Percentiles rank a stretch among this genome's conserved stretches.
Conservation (phyloP, 2,329 filamentous ascomycete genomes). For the Lachnellula subtilissima region DNA sequence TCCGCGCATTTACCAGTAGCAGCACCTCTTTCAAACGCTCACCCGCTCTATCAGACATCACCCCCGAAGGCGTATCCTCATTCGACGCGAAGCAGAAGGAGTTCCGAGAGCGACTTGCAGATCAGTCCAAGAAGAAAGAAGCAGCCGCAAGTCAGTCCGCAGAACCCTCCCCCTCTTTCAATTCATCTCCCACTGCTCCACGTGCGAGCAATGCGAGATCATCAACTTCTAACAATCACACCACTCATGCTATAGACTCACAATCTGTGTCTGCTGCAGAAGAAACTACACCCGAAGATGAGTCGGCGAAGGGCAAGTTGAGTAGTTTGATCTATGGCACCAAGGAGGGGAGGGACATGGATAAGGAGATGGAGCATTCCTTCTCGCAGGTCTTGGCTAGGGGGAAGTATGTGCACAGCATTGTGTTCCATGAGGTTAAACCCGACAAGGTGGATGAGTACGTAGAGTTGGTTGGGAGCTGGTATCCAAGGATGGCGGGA, state of each 20-base stretch:
- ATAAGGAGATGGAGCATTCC: constrained; percentile 91
- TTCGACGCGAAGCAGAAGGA: constrained; percentile 82
- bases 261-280: constrained; percentile 53
- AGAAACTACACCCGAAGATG: constrained; percentile 46
- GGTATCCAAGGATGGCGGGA: constrained; percentile 87
- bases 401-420: constrained; percentile 97
- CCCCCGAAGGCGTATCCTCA: constrained; percentile 60
- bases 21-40: constrained; percentile 43
- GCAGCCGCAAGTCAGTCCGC: constrained; percentile 84
- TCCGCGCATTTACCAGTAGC: constrained; percentile 34
- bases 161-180: constrained; percentile 35
- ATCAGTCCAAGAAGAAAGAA: constrained; percentile 73
- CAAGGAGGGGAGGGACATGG: constrained; percentile 87
- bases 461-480: constrained; percentile 78
- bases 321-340: constrained; percentile 95
- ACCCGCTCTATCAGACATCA: constrained; percentile 85
- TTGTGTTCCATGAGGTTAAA: constrained; percentile 93
- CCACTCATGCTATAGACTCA: constrained; percentile 53
- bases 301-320: constrained; percentile 68
- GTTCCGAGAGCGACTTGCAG: constrained; percentile 77
- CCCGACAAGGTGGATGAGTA: constrained; percentile 96
- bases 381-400: constrained; percentile 93
- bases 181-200: constrained; percentile 40
- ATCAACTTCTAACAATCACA: constrained; percentile 12
- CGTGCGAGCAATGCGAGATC: constrained; percentile 26